Conservation (phyloP, 306 rosid species). For the Pyrus betulifolia region DNA sequence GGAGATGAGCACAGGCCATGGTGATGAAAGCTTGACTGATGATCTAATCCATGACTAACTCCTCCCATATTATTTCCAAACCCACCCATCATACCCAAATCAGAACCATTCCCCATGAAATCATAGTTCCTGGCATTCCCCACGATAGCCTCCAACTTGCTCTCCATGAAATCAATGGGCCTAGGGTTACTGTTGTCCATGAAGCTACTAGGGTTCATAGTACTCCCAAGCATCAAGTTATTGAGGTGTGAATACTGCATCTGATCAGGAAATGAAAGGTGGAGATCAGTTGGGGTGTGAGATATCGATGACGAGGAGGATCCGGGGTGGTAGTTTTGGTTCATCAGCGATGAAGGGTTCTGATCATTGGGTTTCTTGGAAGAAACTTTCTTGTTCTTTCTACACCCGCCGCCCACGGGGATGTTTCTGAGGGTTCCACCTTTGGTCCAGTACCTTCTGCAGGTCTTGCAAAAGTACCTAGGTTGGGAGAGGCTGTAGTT, state of each 20-base stretch:
- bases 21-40: slow-evolving; percentile 28
- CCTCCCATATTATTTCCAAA: slow-evolving; percentile 15
- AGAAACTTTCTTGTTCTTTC: slow-evolving; percentile 81
- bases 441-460: slow-evolving; percentile 95
- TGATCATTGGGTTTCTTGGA: slow-evolving; percentile 55
- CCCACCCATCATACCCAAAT: slow-evolving; percentile 37
- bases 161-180: slow-evolving; percentile 78
- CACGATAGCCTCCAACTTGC: slow-evolving; percentile 49
- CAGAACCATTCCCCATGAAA: slow-evolving; percentile 38
- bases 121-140: slow-evolving; percentile 43
- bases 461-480: slow-evolving; percentile 92
- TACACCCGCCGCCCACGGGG: slow-evolving; percentile 92
- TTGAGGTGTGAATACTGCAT: slow-evolving; percentile 57
- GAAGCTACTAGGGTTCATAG: slow-evolving; percentile 41
- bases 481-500: slow-evolving; percentile 97
- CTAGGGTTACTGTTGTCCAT: slow-evolving; percentile 29
- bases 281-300: slow-evolving; percentile 60
- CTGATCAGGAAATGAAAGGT: slow-evolving; percentile 59
- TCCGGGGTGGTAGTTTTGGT: slow-evolving; percentile 16
- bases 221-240: slow-evolving; percentile 33
- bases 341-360: neutral
- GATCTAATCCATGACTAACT: slow-evolving; percentile 24
- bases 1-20: slow-evolving; percentile 36
- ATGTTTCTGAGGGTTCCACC: slow-evolving; percentile 96
- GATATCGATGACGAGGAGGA: slow-evolving; percentile 28